Base-by-base conservation (phyloP, 2,329 filamentous ascomycete genomes). In the Amauroascus verrucosus region DNA sequence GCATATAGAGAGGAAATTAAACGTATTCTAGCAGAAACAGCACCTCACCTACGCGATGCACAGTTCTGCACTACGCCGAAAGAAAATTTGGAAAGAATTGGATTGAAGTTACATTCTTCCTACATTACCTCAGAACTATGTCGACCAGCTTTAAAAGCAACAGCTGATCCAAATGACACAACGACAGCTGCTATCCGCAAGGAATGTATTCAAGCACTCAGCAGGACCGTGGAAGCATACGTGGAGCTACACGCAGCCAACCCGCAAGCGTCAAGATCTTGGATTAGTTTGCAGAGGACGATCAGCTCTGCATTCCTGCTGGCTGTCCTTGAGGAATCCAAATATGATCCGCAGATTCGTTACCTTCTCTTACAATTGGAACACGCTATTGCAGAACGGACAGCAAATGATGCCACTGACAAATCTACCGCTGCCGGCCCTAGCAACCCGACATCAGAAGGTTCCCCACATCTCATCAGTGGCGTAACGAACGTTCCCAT, bases 41-140 rank as follows among this genome's bases (percentile, higher is more conserved):
- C 73, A 28, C 76, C 78, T 14, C 76, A 81, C 59, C 67, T 83
- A 14, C 77, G 79, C 53, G 78, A 82, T 54, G 74, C 44, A 50
- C 72, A 59, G 61, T 72, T 64, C 49, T 75, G 72, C 56, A 57
- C 63, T 2, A 65, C 59, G 1, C 55, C 67, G 2, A 71, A 65
- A 2, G 75, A 83, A 57, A 79, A 80, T 56, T 65, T 83, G 1
- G 77, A 83, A 62, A 76, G 81, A 56, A 78, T 80, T 65, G 78
- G 77, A 0, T 63, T 83, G 3, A 81, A 81, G 60, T 67, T 83
- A 3, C 80, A 83, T 62, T 77, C 77, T 18, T 81, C 78, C 6
- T 83, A 83, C 63, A 76, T 81, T 55, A 76, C 76, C 20, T 82
- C 80, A 3, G 80, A 83, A 65, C 75, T 83, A 30, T 82, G 78